Conservation (phyloP, 371 early-diverging fungal species). For the Funneliformis caledonium region DNA sequence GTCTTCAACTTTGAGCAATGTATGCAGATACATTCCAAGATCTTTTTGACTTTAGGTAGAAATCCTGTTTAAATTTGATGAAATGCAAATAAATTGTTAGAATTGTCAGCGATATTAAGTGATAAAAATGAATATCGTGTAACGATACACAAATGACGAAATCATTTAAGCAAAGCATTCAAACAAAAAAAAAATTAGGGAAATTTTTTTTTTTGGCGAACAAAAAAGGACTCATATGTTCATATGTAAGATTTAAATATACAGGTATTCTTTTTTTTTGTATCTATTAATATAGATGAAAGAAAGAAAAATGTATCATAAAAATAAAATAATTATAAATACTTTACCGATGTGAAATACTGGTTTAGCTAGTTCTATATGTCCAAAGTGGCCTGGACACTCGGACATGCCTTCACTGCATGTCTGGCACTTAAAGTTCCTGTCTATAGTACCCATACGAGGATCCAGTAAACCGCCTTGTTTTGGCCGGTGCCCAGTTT, state of each 20-base stretch:
- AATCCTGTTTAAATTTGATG: constrained; percentile 58
- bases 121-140: not conserved
- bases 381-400: constrained; percentile 99
- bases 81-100: too few species aligned
- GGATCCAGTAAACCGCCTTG: constrained; percentile 94
- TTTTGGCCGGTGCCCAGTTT: constrained; percentile 86
- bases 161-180: too few species aligned
- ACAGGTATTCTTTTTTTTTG: not conserved
- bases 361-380: constrained; percentile 98
- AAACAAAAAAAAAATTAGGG: too few species aligned
- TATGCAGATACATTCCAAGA: constrained; percentile 98
- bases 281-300: not conserved
- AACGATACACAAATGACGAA: not conserved
- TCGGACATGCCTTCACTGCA: constrained; percentile 96
- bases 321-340: constrained; percentile 42
- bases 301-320: not conserved
- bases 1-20: constrained; percentile 97
- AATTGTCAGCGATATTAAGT: not conserved
- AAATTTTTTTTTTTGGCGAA: too few species aligned
- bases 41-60: constrained; percentile 92
- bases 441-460: constrained; percentile 99
- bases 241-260: not conserved
- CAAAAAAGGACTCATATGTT: too few species aligned
- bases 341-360: constrained; percentile 89
- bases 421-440: constrained; percentile 97